Evolutionary conservation across 768 basidiomycete genomes (phyloP).

Genomic region (Suillus variegatus): DNA sequence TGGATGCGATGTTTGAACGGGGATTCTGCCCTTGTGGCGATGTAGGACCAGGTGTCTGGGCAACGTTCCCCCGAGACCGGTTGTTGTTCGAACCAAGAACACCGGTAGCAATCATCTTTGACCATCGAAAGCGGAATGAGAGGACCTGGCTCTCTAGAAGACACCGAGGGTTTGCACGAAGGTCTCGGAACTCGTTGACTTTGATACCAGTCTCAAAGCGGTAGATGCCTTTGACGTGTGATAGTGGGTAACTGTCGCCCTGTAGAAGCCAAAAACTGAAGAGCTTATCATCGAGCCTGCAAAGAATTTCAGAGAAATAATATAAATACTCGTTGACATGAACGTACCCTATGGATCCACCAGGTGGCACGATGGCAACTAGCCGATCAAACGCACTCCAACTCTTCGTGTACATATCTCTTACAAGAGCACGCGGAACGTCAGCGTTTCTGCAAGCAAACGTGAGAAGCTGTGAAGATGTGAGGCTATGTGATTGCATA

Average conservation of each 20-base stretch:
- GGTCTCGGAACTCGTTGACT: constrained; percentile 85
- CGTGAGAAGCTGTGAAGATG: background rate
- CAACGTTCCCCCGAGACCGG: constrained; percentile 33
- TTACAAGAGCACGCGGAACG: constrained; percentile 78
- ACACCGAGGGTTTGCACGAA: constrained; percentile 86
- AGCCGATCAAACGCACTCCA: constrained; percentile 92
- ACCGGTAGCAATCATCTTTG: constrained; percentile 68
- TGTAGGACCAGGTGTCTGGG: constrained; percentile 30
- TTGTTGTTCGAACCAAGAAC: constrained; percentile 51
- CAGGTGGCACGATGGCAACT: constrained; percentile 87
- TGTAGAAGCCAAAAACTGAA: constrained; percentile 90
- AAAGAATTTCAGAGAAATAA: constrained; percentile 4
- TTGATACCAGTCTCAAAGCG: constrained; percentile 89
- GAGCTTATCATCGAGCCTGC: constrained; percentile 86
- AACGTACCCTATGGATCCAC: constrained; percentile 82
- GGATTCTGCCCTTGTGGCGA: constrained; percentile 13
- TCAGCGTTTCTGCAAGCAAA: constrained; percentile 67
- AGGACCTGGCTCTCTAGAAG: constrained; percentile 81
- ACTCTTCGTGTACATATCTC: constrained; percentile 91
- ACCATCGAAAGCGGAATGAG: constrained; percentile 82
- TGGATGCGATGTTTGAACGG: constrained; percentile 29
- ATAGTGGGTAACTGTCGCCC: constrained; percentile 71
- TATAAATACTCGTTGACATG: constrained; percentile 8
- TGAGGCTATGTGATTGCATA: constrained; percentile 22
- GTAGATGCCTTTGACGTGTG: constrained; percentile 82